Evolutionary conservation across 257 asterid genomes (phyloP).

Genomic region (Nicotiana sylvestris): DNA sequence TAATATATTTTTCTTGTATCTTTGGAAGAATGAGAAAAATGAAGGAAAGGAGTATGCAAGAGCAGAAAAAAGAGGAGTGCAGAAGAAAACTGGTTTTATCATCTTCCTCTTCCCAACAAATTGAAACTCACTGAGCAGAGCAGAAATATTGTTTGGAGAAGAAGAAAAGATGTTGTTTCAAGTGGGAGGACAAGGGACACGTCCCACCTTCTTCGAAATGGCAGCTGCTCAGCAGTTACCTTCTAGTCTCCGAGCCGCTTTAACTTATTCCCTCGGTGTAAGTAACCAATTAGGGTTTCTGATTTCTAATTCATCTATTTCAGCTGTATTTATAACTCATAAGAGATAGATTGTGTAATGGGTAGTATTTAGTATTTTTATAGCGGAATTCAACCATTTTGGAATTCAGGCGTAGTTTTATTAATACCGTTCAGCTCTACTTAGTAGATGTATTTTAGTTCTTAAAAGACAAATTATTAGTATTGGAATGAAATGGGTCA

Average conservation of each 20-base stretch:
- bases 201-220: slow-evolving; percentile 99
- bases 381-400: neutral
- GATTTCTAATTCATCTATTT: neutral
- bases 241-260: slow-evolving; percentile 91
- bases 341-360: neutral
- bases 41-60: too few relatives aligned
- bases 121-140: neutral
- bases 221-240: slow-evolving; percentile 99
- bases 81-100: too few relatives aligned
- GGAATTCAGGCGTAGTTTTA: neutral
- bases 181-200: slow-evolving; percentile 97
- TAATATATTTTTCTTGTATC: too few relatives aligned
- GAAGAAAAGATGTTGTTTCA: slow-evolving; percentile 75
- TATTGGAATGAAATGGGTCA: neutral
- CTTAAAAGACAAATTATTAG: neutral
- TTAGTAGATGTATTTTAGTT: neutral
- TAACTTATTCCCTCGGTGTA: slow-evolving; percentile 92
- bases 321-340: neutral
- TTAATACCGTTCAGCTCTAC: neutral
- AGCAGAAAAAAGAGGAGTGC: too few relatives aligned
- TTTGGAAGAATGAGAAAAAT: too few relatives aligned
- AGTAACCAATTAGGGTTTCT: slow-evolving; percentile 17
- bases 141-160: neutral
- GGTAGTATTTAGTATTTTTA: neutral
- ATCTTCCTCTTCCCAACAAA: too few relatives aligned